A percentile compares a stretch with the other conserved stretches of the same genome.
These are phyloP conservation scores for Didymella sp. DNA, from an alignment of 2,329 filamentous ascomycete species.

Conservation along the genomic window DNA sequence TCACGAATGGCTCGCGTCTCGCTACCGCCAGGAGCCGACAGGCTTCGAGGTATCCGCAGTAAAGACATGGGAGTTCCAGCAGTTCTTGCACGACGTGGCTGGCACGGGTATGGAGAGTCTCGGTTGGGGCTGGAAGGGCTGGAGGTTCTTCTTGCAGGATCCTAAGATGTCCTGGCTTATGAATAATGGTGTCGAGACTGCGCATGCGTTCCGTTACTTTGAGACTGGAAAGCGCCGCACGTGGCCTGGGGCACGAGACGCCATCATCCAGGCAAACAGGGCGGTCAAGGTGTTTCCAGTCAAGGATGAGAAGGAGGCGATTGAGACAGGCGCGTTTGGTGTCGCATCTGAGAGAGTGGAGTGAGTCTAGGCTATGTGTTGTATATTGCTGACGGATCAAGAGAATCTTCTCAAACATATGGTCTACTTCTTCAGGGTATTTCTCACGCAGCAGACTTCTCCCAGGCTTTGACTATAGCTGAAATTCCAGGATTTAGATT, in stretches of 20 bases:
- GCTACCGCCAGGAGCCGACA: slow-evolving; percentile 4
- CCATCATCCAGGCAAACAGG: slow-evolving; percentile 24
- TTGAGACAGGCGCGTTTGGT: slow-evolving; percentile 1
- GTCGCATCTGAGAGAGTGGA: background rate
- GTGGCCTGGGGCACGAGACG: slow-evolving; percentile 25
- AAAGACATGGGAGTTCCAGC: slow-evolving; percentile 29
- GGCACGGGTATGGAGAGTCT: slow-evolving; percentile 26
- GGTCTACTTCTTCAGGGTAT: background rate
- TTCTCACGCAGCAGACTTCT: no score
- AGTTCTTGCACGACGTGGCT: slow-evolving; percentile 44
- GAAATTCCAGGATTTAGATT: no score
- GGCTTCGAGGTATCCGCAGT: slow-evolving; percentile 32
- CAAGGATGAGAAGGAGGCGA: slow-evolving; percentile 7
- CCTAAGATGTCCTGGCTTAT: slow-evolving; percentile 38
- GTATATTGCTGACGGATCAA: background rate
- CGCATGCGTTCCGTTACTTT: slow-evolving; percentile 48
- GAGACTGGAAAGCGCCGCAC: slow-evolving; percentile 41
- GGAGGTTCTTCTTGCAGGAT: slow-evolving; percentile 48
- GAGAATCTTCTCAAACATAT: background rate
- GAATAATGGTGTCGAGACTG: slow-evolving; percentile 41
- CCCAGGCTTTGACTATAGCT: no score
- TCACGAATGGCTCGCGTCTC: background rate
- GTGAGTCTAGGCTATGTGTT: background rate
- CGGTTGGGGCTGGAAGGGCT: slow-evolving; percentile 34
- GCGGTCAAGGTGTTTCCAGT: slow-evolving; percentile 21